Conservation (phyloP, 2,329 filamentous ascomycete species). For the Spiromastix sp. region DNA sequence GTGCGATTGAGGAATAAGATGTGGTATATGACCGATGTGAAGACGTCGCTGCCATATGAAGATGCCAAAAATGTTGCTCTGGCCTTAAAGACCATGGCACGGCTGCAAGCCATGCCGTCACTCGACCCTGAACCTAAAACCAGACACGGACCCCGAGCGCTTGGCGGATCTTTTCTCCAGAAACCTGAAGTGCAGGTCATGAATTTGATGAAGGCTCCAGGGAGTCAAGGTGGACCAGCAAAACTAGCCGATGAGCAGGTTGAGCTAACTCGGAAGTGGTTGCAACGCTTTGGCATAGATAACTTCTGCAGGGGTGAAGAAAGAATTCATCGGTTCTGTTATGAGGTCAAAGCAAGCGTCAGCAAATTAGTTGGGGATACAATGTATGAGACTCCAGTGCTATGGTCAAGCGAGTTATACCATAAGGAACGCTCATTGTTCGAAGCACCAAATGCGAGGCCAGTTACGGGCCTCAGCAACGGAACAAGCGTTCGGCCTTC, state of each 20-base stretch:
- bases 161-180: slow-evolving; percentile 54
- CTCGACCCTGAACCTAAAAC: slow-evolving; percentile 23
- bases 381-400: slow-evolving; percentile 70
- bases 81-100: slow-evolving; percentile 82
- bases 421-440: slow-evolving; percentile 51
- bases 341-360: slow-evolving; percentile 79
- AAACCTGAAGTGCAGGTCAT: slow-evolving; percentile 77
- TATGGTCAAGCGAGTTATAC: slow-evolving; percentile 89
- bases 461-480: slow-evolving; percentile 33
- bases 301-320: slow-evolving; percentile 95
- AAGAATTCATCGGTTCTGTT: slow-evolving; percentile 83
- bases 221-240: slow-evolving; percentile 80
- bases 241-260: slow-evolving; percentile 95
- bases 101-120: slow-evolving; percentile 32
- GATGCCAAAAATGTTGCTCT: slow-evolving; percentile 76
- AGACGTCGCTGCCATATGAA: slow-evolving; percentile 79
- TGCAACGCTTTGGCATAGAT: slow-evolving; percentile 70
- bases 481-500: slow-evolving; percentile 32
- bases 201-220: slow-evolving; percentile 71
- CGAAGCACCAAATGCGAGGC: slow-evolving; percentile 29
- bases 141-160: slow-evolving; percentile 35
- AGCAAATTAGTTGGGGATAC: slow-evolving; percentile 76
- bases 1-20: slow-evolving; percentile 83
- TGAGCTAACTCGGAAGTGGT: slow-evolving; percentile 72
- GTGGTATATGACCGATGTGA: slow-evolving; percentile 95